phyloP scores from a whole-genome alignment of 176 grass and related monocot genomes.

The Neostapfia colusana region DNA sequence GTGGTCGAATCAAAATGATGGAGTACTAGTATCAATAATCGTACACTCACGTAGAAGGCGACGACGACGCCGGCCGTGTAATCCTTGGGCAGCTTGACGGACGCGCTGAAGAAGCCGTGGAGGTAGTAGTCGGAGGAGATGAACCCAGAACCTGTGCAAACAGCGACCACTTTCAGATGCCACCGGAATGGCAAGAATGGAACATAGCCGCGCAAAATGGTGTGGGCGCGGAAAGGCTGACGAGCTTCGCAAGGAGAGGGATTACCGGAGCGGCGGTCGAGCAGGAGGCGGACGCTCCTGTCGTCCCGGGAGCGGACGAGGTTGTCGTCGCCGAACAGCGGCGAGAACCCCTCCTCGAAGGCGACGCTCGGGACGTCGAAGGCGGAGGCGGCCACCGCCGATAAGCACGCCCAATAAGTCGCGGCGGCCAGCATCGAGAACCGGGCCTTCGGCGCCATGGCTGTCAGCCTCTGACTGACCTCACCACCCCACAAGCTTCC shows the following conservation, averaged over 20 bases:
- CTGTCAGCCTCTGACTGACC: not conserved
- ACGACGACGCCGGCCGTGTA: constrained; percentile 86
- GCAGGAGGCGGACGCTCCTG: constrained; percentile 57
- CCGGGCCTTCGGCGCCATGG: constrained; percentile 36
- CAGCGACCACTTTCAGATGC: not conserved
- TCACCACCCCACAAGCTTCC: not conserved
- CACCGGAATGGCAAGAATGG: not conserved
- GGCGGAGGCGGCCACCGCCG: constrained; percentile 14
- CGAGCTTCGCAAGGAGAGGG: not conserved
- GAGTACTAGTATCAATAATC: not conserved
- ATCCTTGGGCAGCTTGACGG: constrained; percentile 70
- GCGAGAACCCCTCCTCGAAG: constrained; percentile 73
- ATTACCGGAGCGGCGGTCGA: constrained; percentile 73
- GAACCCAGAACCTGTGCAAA: constrained; percentile 65
- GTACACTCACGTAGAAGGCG: constrained; percentile 76
- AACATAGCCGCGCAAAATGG: no score
- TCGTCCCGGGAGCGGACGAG: constrained; percentile 48
- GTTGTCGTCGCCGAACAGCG: constrained; percentile 76
- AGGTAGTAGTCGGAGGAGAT: constrained; percentile 77
- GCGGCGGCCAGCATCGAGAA: constrained; percentile 21
- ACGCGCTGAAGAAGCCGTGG: constrained; percentile 83
- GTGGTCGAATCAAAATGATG: not conserved
- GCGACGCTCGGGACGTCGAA: constrained; percentile 59
- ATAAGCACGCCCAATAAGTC: constrained; percentile 22
- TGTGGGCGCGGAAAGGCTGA: not conserved